Base-by-base conservation (phyloP, 129 eudicot genomes). In the Ambrosia artemisiifolia region DNA sequence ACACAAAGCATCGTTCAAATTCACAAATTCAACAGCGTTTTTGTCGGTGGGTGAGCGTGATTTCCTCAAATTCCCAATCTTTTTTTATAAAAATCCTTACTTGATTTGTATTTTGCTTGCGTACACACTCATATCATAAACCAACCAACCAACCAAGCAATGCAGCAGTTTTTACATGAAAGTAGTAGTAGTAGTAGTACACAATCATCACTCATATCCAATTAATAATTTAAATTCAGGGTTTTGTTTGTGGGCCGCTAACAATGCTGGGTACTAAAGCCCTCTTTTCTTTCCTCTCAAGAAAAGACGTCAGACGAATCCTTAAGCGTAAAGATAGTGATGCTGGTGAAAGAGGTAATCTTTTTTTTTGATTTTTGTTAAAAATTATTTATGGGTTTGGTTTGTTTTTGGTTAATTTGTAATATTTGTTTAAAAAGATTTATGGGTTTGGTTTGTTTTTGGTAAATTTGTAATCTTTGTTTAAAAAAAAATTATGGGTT, bases 291-390 rank as follows among this genome's bases (percentile, higher is more conserved):
- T 89, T 92, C 70, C 83, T 89, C 20, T 61, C 74, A 28, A 78
- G 87, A 42, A 92, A 87, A 82, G 89, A 89, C 85, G 90, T 92
- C 74, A 86, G 90, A 66, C 87, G 88, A 54, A 80, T 87, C 28
- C 98, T 92, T 78, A 92, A 92, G 82, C 87, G 98, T 56, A 92
- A 89, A 82, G 98, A 89, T 59, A 89, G 98, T 76, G 98, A 92
- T 74, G 96, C 96, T 67, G 98, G 96, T 53, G 96, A 92, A 73
- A 79, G 62, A 83, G 98, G 96, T 92, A 33, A 5, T 3, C 40
- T 57, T 42, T 24, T 24, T 24, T 24, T 24, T 24, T n/a, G n/a
- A n/a, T n/a, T 24, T 24, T 24, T 24, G 0, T 24, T 24, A 24
- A 0, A 24, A 24, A 24, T 24, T 24, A 24, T 24, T 24, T 24